Evolutionary conservation across 106 monocot species (phyloP), one percentile per base, ranked within the genome.

Genomic region (Dioscorea dumetorum): DNA sequence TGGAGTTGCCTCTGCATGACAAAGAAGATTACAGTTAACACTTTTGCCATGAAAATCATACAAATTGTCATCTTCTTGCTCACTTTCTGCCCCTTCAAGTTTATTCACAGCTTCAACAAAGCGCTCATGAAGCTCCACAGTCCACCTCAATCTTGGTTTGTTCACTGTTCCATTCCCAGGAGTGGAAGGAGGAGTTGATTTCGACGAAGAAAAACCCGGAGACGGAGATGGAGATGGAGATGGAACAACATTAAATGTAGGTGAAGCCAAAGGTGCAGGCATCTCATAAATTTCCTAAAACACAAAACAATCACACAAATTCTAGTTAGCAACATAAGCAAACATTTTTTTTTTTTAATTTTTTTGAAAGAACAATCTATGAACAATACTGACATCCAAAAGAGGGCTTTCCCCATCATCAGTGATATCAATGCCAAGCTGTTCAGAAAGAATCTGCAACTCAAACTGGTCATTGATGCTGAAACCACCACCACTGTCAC

Each of bases 71-170:
- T 18, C 21, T 58, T 17, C 18, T 19, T 51, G 12, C 83, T 76
- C 84, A 95, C 95, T 95, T 21, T 91, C 95, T 59, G 91, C 69
- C 12, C 95, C 95, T 80, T 88, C 88, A 68, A 95, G 86, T 64
- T 86, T 91, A 64, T 74, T 82, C 32, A 95, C 91, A 73, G 95
- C 91, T 60, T 91, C 91, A 49, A 95, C 75, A 74, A 95, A 95
- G 51, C 70, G 79, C 53, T 91, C 88, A 60, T 95, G 95, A 52
- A 95, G 91, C 49, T 95, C 88, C 12, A 84, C 58, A 5, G 88
- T 95, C 91, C 95, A 95, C 58, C 95, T 85, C 74, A 95, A 70
- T 78, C 95, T 86, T 52, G 73, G 70, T 73, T 91, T 95, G 62
- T 83, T 90, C 63, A 48, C 70, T 73, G 71, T 24, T 75, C 66